Conservation (phyloP, 2,329 filamentous ascomycete species). For the Botrytis elliptica region DNA sequence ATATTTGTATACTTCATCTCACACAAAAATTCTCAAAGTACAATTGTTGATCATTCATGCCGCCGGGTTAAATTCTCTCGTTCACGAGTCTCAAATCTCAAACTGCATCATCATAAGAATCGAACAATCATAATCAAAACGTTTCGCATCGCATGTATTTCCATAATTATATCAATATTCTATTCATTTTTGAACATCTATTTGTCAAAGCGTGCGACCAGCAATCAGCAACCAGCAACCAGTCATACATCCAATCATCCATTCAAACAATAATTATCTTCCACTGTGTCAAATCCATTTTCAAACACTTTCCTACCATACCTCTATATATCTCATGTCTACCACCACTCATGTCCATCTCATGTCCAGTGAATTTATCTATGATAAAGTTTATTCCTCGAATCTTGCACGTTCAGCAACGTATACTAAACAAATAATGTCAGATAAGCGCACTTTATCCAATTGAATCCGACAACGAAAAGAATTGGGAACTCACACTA, state of each 20-base stretch:
- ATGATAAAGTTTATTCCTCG: slow-evolving; percentile 12
- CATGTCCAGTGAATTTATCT: background rate
- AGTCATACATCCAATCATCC: background rate
- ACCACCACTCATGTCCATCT: background rate
- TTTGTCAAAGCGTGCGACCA: background rate
- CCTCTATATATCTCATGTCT: background rate
- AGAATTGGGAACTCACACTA: slow-evolving; percentile 24
- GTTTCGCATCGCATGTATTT: background rate
- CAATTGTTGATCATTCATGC: background rate
- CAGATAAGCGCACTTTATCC: background rate
- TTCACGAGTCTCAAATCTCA: background rate
- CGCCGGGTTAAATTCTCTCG: background rate
- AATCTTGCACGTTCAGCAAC: slow-evolving; percentile 8
- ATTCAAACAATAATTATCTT: too few species aligned
- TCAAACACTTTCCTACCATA: background rate
- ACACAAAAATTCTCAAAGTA: background rate
- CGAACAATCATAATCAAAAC: background rate
- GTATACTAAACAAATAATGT: background rate
- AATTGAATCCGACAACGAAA: background rate
- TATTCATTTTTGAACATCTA: background rate
- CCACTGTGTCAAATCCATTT: background rate
- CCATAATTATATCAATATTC: background rate
- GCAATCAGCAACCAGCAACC: background rate
- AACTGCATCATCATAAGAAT: background rate
- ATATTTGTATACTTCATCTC: background rate